Evolutionary conservation across 1,139 yeast genomes (phyloP).

Genomic region (Zygotorulaspora mrakii): DNA sequence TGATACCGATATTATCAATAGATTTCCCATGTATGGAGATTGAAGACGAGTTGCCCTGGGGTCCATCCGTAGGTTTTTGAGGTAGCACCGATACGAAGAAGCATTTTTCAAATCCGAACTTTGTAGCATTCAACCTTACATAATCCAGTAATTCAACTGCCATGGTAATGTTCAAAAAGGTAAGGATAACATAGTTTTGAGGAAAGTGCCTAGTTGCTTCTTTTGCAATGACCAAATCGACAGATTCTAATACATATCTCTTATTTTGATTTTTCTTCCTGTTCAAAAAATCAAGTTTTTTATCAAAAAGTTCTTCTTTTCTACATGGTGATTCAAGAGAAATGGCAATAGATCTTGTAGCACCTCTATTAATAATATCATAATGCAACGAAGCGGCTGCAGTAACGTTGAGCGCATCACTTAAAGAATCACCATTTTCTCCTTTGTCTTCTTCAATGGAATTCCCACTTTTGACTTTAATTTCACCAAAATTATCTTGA

Average conservation of each 20-base stretch:
- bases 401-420: constrained; percentile 74
- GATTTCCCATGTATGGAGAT: constrained; percentile 8
- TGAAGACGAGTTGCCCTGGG: constrained; percentile 40
- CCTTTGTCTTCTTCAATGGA: constrained; percentile 5
- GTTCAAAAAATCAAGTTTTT: constrained; percentile 46
- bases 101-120: constrained; percentile 53
- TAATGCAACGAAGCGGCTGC: constrained; percentile 16
- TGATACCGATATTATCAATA: constrained; percentile 6
- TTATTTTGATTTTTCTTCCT: constrained; percentile 22
- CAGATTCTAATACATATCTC: constrained; percentile 67
- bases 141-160: constrained; percentile 78
- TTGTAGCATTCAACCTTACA: constrained; percentile 47
- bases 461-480: constrained; percentile 3
- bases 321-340: constrained; percentile 20
- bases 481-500: constrained; percentile 4
- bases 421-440: constrained; percentile 48
- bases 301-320: constrained; percentile 40
- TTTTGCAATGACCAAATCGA: constrained; percentile 54
- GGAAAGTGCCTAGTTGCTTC: constrained; percentile 17
- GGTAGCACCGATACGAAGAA: constrained; percentile 47
- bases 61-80: constrained; percentile 54
- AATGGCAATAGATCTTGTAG: constrained; percentile 31
- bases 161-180: constrained; percentile 74
- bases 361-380: constrained; percentile 26
- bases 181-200: constrained; percentile 68